Base-by-base conservation (phyloP, 371 early-diverging fungal genomes). In the Umbelopsis sp. region DNA sequence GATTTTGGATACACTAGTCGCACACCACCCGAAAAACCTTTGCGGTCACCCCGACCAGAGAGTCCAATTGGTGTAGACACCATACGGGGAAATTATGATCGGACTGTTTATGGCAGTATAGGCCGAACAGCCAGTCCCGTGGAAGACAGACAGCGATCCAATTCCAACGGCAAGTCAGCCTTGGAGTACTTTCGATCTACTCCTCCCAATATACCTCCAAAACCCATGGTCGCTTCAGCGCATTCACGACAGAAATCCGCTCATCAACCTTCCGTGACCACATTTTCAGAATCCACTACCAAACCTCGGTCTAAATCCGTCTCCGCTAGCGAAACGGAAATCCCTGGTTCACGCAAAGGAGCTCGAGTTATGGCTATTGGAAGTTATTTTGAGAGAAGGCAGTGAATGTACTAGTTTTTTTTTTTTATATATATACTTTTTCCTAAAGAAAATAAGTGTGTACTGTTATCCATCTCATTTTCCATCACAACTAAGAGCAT, bases 281-380 rank as follows among this genome's bases (percentile, higher is more conserved):
- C 29, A 24, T 53, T 52, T 18, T n/a, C 65, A 25, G n/a, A 52
- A n/a, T 10, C 67, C 25, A 38, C 62, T 65, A 50, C 65, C 45
- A 67, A 76, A 66, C 80, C 78, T 12, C 65, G 80, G 20, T 78
- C 78, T 14, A 76, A 76, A 44, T 80, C 80, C 3, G 52, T 76
- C 32, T 78, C 81, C 2, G 66, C 78, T 0, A 66, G 75, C 22
- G 57, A 57, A 57, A 29, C 57, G 5, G 57, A 57, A 57, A 18
- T 10, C 14, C 35, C 57, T 18, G 57, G 29, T 4, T 8, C 16
- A 11, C 29, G 57, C 14, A 57, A 57, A 57, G 57, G 57, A 18
- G 35, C 32, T 25, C 6, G 57, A 29, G 57, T 57, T 5, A 11
- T 57, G n/a, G 57, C 57, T 35, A 57, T 57, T 29, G 57, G 57